phyloP scores from a whole-genome alignment of 1,284 basidiomycete species.

The Entoloma clypeatum region DNA sequence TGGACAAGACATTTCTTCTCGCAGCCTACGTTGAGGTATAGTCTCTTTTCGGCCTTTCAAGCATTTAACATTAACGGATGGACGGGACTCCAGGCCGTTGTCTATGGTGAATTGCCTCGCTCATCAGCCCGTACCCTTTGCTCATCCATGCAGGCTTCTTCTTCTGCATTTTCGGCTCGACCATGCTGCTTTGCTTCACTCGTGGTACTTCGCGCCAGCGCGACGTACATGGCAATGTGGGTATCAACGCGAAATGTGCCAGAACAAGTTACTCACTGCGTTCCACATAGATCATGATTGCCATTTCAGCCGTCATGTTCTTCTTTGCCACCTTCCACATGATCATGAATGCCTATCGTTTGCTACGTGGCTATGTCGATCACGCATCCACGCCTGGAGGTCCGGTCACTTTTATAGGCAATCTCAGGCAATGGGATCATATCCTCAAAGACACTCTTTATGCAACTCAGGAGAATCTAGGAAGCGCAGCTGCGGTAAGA shows the following conservation, averaged over 20 bases:
- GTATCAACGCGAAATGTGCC: background rate
- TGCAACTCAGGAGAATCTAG: slow-evolving; percentile 10
- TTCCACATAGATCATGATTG: slow-evolving; percentile 7
- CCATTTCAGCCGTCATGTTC: slow-evolving; percentile 8
- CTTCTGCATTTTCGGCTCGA: slow-evolving; percentile 10
- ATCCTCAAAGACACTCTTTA: slow-evolving; percentile 12
- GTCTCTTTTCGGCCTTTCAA: too few relatives aligned
- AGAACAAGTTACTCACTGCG: background rate
- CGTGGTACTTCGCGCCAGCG: background rate
- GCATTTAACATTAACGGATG: too few relatives aligned
- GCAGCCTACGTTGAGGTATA: slow-evolving; percentile 2
- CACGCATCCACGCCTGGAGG: slow-evolving; percentile 3
- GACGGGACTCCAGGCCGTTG: background rate
- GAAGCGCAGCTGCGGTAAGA: slow-evolving; percentile 8
- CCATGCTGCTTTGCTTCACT: slow-evolving; percentile 7
- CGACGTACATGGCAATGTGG: slow-evolving; percentile 5
- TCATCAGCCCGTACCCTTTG: background rate
- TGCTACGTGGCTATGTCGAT: slow-evolving; percentile 8
- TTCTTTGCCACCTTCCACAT: slow-evolving; percentile 9
- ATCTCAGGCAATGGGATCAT: slow-evolving; percentile 9
- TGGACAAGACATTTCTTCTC: slow-evolving; percentile 4
- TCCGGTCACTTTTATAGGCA: slow-evolving; percentile 9
- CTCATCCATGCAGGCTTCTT: slow-evolving; percentile 4
- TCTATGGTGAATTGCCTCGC: background rate
- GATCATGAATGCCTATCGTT: slow-evolving; percentile 5